Evolutionary conservation across 345 rosid species (phyloP).

Genomic region (Durio zibethinus): DNA sequence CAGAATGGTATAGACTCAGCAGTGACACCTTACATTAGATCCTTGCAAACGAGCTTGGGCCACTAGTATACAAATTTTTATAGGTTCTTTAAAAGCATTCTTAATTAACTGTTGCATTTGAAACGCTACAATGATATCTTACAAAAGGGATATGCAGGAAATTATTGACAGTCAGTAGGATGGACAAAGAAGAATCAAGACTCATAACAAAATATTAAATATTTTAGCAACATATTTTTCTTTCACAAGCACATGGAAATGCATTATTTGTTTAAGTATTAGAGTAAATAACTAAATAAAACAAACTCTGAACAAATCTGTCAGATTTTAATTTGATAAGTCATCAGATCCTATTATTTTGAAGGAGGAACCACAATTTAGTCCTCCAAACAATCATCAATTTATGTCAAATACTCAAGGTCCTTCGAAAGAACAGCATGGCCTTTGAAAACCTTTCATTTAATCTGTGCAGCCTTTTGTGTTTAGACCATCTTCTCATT

Average conservation of each 20-base stretch:
- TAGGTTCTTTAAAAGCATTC: background rate
- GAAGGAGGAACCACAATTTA: background rate
- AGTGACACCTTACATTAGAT: background rate
- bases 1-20: background rate
- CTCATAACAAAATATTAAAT: background rate
- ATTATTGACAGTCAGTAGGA: background rate
- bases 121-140: background rate
- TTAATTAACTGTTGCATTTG: background rate
- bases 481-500: background rate
- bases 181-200: background rate
- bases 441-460: background rate
- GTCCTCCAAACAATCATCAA: background rate
- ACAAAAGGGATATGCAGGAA: background rate
- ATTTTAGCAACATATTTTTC: background rate
- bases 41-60: background rate
- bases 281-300: background rate
- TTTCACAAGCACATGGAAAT: background rate
- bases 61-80: background rate
- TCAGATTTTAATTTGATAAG: background rate
- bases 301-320: background rate
- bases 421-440: background rate
- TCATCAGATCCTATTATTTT: background rate
- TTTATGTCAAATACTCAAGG: background rate
- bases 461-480: background rate
- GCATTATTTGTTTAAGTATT: background rate